Evolutionary conservation across 2,329 filamentous ascomycete genomes (phyloP).

Genomic region (Colletotrichum abscissum): DNA sequence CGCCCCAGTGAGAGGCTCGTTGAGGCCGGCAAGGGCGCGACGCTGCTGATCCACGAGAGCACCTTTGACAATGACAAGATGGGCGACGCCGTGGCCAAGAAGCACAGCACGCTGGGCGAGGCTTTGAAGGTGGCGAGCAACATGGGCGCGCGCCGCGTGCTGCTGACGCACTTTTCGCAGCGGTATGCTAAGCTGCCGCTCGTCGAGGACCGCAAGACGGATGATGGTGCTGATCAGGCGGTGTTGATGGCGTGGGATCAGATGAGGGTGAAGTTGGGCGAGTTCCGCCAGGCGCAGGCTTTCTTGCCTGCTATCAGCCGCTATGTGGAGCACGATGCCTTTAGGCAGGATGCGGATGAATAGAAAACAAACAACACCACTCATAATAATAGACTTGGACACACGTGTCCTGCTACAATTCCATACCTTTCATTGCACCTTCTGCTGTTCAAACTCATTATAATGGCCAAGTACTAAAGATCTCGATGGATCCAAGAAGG

Average conservation of each 20-base stretch:
- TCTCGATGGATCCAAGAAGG: too few relatives aligned
- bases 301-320: constrained; percentile 70
- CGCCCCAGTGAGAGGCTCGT: constrained; percentile 80
- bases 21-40: constrained; percentile 76
- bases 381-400: neutral
- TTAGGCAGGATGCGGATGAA: neutral
- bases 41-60: constrained; percentile 92
- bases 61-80: constrained; percentile 91
- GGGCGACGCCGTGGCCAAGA: constrained; percentile 86
- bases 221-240: constrained; percentile 63
- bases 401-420: neutral
- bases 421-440: too few relatives aligned
- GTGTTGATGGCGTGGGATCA: constrained; percentile 83
- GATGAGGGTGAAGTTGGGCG: constrained; percentile 78
- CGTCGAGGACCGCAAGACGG: constrained; percentile 51
- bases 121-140: constrained; percentile 79
- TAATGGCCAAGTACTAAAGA: too few relatives aligned
- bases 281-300: constrained; percentile 74
- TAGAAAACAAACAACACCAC: neutral
- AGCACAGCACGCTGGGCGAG: constrained; percentile 89
- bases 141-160: constrained; percentile 83
- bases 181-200: constrained; percentile 83
- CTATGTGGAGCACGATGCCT: constrained; percentile 60
- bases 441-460: too few relatives aligned
- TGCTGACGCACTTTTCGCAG: constrained; percentile 96